Conservation (phyloP, 208 protist genomes). For the Leishmania guyanensis region DNA sequence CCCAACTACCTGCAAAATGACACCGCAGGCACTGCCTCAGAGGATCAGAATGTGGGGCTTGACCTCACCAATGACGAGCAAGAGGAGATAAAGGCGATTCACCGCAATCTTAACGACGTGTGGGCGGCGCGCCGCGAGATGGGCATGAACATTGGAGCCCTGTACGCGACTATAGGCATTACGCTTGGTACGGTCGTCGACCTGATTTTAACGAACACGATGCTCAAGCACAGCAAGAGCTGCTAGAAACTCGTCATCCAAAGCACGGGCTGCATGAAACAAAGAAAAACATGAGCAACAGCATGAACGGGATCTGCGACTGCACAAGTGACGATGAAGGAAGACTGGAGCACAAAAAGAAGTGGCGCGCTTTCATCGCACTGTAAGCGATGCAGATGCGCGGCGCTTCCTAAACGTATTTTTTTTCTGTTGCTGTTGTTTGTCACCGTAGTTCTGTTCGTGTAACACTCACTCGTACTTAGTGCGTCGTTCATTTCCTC, state of each 20-base stretch:
- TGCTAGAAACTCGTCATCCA: background rate
- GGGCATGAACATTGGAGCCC: slow-evolving; percentile 79
- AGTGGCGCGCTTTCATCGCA: too few species aligned
- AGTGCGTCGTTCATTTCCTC: background rate
- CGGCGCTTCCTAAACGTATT: background rate
- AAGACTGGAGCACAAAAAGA: background rate
- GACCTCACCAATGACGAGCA: slow-evolving; percentile 21
- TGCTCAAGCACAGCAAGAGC: slow-evolving; percentile 17
- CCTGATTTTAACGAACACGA: slow-evolving; percentile 82
- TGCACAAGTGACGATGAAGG: background rate
- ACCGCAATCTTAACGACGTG: slow-evolving; percentile 22
- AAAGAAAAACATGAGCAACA: background rate
- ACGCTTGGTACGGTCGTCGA: slow-evolving; percentile 63
- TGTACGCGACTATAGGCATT: slow-evolving; percentile 87
- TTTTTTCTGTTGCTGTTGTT: background rate
- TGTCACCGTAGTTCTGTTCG: background rate
- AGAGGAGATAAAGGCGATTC: slow-evolving; percentile 34
- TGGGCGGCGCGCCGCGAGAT: slow-evolving; percentile 76
- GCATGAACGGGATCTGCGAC: background rate
- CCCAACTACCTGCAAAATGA: background rate
- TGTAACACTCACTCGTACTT: background rate
- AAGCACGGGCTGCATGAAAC: background rate
- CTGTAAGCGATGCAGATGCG: background rate
- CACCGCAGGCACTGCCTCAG: background rate
- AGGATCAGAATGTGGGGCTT: background rate